Evolutionary conservation across 139 green algal genomes (phyloP), one percentile per base, ranked within the genome.

Genomic region (Spirogloea muscicola): DNA sequence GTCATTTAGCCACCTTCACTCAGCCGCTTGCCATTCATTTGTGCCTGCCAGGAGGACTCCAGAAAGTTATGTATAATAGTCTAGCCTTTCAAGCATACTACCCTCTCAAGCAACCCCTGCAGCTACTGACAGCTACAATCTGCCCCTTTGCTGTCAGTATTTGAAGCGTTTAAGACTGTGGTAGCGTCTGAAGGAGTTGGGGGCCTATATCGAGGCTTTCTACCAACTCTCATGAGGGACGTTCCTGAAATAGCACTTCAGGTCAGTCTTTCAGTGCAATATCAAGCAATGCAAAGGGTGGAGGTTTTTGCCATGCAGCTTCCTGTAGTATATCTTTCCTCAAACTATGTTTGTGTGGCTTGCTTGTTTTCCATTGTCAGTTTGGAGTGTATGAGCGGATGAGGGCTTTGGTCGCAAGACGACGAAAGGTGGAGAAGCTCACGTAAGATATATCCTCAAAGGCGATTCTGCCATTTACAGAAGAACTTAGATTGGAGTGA

Each of bases 181-280:
- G 42, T 89, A 16, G 25, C 21, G 9, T 70, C 60, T 5, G 62
- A 90, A 44, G 88, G 88, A 25, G 44, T 90, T 13, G 21, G 72
- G 13, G 89, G 88, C 25, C 58, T 94, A n/a, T 94, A 91, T 67
- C 49, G 72, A 13, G 89, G 89, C 36, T 89, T 92, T 43, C 58
- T 76, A 7, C 83, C 87, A 31, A 92, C 89, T 0, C 63, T 94
- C 3, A 74, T 91, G 40, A 69, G 89, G 9, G 88, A 92, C 61
- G 81, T 90, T 38, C 89, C 89, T 0, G 89, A 94, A 64, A 87
- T 91, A 5, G 84, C 87, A 27, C 82, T 94, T 38, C 87, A 92
- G 83, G 75, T 82, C 5, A 70, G 27, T 5, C 43, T 13, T 51
- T 51, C 10, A 10, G 10, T 13, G 43, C 43, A 51, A 51, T 13